Conservation (phyloP, 2,329 filamentous ascomycete species). For the Didymella pinodella region DNA sequence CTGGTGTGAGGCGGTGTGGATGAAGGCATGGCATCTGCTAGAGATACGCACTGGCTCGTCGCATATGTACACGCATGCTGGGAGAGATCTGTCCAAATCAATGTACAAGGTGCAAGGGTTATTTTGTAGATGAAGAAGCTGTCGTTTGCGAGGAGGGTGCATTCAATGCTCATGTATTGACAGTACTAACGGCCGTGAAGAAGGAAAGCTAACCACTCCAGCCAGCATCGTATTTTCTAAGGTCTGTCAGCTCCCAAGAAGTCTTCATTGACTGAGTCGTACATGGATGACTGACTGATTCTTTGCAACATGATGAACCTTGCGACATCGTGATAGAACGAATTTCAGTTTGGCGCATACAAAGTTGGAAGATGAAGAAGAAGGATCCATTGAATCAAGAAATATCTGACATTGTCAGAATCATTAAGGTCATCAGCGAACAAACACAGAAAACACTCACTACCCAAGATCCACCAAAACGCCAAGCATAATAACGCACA, state of each 20-base stretch:
- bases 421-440: slow-evolving; percentile 1
- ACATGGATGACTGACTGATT: too few relatives aligned
- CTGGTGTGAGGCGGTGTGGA: too few relatives aligned
- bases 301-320: too few relatives aligned
- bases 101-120: background rate
- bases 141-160: background rate
- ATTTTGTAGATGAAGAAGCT: background rate
- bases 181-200: background rate
- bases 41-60: background rate
- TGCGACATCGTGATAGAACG: too few relatives aligned
- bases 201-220: too few relatives aligned
- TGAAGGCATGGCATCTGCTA: too few relatives aligned
- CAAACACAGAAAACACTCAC: slow-evolving; percentile 9
- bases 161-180: background rate
- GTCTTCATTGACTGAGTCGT: too few relatives aligned
- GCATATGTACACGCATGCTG: background rate
- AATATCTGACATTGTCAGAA: slow-evolving; percentile 21
- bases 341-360: background rate
- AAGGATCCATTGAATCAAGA: slow-evolving; percentile 7
- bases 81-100: background rate
- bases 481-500: slow-evolving; percentile 10
- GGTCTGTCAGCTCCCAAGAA: background rate
- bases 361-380: background rate
- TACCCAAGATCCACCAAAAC: slow-evolving; percentile 13
- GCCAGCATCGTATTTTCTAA: background rate